A percentile compares a stretch with the other conserved stretches of the same genome.
Evolutionary conservation across 768 basidiomycete species (phyloP).

Genomic region (Cystofilobasidium capitatum): DNA sequence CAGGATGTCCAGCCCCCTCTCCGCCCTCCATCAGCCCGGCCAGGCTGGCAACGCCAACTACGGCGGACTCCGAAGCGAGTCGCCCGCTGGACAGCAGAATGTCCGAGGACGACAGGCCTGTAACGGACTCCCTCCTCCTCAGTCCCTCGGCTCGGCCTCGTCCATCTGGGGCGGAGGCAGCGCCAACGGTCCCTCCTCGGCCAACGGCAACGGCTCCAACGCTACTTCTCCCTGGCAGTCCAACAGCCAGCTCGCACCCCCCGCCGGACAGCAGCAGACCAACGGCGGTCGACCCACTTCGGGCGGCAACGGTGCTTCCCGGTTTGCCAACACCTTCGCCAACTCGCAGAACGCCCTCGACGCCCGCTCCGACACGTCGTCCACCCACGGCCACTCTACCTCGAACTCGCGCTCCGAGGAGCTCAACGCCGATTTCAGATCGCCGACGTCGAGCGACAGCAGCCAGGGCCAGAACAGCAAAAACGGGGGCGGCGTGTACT

Average conservation of each 20-base stretch:
- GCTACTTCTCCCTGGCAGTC: not conserved
- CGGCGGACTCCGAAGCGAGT: not conserved
- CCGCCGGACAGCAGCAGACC: not conserved
- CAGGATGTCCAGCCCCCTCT: not conserved
- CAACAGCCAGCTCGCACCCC: not conserved
- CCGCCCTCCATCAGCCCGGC: not conserved
- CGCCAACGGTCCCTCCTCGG: not conserved
- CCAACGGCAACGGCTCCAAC: not conserved
- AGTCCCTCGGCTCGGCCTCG: not conserved
- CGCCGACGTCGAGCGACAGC: not conserved
- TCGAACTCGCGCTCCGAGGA: constrained; percentile 2
- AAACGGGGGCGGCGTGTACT: not conserved
- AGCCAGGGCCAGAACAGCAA: not conserved
- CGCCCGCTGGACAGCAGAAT: not conserved
- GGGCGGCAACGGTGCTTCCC: not conserved
- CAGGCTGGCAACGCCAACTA: not conserved
- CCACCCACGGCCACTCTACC: not conserved
- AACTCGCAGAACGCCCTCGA: constrained; percentile 1
- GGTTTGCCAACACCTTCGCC: not conserved
- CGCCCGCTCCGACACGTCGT: constrained; percentile 14
- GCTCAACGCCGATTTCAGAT: not conserved
- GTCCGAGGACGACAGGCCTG: too few species aligned
- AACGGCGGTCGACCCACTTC: not conserved
- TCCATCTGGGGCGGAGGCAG: constrained; percentile 2
- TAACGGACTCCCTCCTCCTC: not conserved